Evolutionary conservation across 163 green algal species (phyloP).

Genomic region (Coccomyxa subellipsoidea): DNA sequence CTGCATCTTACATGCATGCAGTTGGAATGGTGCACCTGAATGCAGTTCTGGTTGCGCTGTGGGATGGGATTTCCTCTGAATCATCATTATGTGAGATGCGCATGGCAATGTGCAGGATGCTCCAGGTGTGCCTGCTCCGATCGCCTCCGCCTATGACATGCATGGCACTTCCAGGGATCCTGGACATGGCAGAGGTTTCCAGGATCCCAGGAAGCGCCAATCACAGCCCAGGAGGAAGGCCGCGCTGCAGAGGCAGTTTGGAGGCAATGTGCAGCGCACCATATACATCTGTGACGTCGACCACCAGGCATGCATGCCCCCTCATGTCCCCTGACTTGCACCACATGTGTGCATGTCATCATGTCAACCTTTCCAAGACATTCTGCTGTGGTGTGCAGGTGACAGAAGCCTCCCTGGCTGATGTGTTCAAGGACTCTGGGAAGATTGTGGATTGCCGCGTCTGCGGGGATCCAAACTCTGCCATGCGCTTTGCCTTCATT

Average conservation of each 20-base stretch:
- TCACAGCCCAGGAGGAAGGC: slow-evolving; percentile 3
- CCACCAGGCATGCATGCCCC: slow-evolving; percentile 41
- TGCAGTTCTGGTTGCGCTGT: no score
- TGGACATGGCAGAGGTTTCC: no score
- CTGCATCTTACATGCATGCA: no score
- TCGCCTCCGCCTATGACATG: no score
- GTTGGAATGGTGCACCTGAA: no score
- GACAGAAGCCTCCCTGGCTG: slow-evolving; percentile 81
- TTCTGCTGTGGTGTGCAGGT: slow-evolving; percentile 30
- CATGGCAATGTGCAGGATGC: no score
- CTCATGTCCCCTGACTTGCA: no score
- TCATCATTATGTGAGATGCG: no score
- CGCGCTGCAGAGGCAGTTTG: slow-evolving; percentile 43
- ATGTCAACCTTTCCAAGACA: not conserved
- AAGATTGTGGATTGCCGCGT: slow-evolving; percentile 91
- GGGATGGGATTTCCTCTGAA: no score
- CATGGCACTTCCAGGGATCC: not conserved
- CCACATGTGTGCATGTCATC: not conserved
- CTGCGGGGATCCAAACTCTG: slow-evolving; percentile 90
- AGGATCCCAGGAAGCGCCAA: not conserved
- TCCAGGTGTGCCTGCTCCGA: not conserved
- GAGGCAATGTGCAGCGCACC: slow-evolving; percentile 79
- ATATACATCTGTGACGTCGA: slow-evolving; percentile 90
- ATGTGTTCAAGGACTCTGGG: slow-evolving; percentile 81
- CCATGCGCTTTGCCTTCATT: slow-evolving; percentile 95